Evolutionary conservation across 306 rosid species (phyloP).

Genomic region (Trifolium repens): DNA sequence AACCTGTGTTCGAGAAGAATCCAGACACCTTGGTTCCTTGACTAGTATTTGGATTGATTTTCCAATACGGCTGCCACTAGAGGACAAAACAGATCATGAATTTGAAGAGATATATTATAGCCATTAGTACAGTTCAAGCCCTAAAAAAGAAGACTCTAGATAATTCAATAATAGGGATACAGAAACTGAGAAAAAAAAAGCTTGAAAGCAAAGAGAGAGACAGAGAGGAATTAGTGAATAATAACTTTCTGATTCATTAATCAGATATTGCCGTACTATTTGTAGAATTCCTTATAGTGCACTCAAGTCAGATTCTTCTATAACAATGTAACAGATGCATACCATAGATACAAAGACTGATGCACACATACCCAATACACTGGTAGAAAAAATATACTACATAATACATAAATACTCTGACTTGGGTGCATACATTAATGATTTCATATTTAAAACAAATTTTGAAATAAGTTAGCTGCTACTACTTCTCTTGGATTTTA

Average conservation of each 20-base stretch:
- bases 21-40: too few species aligned
- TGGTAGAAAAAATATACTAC: neutral
- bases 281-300: neutral
- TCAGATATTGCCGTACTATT: neutral
- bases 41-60: too few species aligned
- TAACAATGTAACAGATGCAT: neutral
- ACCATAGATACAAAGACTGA: neutral
- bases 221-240: neutral
- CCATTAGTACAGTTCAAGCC: neutral
- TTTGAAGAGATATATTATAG: neutral
- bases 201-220: neutral
- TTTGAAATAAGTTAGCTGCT: neutral
- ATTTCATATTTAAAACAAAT: neutral
- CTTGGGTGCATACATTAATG: neutral
- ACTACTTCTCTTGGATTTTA: constrained; percentile 1
- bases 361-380: neutral
- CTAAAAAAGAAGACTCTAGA: neutral
- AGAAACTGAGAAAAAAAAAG: neutral
- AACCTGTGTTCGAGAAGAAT: too few species aligned
- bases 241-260: neutral
- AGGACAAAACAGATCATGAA: neutral
- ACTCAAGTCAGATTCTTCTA: constrained; percentile 1
- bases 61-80: too few species aligned
- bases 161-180: neutral
- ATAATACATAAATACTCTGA: neutral